These are phyloP conservation scores for Sphaerostilbella broomeana DNA, from an alignment of 2,329 filamentous ascomycete genomes.

Conservation along the genomic window DNA sequence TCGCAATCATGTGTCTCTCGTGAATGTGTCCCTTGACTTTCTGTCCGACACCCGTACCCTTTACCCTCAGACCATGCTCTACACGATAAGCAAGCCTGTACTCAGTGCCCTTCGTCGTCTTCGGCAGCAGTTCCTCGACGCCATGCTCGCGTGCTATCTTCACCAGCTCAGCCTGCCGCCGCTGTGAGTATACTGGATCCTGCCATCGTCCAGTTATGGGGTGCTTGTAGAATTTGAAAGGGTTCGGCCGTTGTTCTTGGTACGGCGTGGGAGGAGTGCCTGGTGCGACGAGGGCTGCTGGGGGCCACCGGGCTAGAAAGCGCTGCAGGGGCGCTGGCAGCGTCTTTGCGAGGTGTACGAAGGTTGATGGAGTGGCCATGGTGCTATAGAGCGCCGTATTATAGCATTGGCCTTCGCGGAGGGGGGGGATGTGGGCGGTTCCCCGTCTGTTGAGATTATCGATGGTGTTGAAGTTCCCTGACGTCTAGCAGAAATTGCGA, in stretches of 20 bases:
- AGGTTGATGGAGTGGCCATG: constrained; percentile 33
- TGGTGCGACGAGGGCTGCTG: constrained; percentile 51
- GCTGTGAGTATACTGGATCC: constrained; percentile 72
- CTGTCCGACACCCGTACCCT: constrained; percentile 88
- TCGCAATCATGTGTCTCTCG: constrained; percentile 77
- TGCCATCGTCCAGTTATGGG: constrained; percentile 75
- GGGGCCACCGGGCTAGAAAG: constrained; percentile 88
- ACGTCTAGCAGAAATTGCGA: too few species aligned
- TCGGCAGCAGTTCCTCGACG: constrained; percentile 74
- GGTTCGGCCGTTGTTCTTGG: constrained; percentile 59
- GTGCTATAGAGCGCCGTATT: constrained; percentile 3
- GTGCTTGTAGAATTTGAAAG: constrained; percentile 76
- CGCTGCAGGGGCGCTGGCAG: constrained; percentile 72
- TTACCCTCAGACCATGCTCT: constrained; percentile 75
- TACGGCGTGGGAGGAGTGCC: constrained; percentile 41
- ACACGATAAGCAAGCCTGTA: constrained; percentile 63
- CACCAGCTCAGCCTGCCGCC: constrained; percentile 84
- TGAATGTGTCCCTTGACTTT: constrained; percentile 91
- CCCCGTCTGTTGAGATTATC: neutral
- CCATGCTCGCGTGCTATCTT: constrained; percentile 75
- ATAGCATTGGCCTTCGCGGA: constrained; percentile 6
- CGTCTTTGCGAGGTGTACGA: constrained; percentile 57
- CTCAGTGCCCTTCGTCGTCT: constrained; percentile 67
- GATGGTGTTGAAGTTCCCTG: too few species aligned
- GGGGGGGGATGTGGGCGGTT: neutral